A percentile compares a stretch with the other conserved stretches of the same genome.
phyloP scores from a whole-genome alignment of 345 rosid genomes.

The Zanthoxylum bungeanum region DNA sequence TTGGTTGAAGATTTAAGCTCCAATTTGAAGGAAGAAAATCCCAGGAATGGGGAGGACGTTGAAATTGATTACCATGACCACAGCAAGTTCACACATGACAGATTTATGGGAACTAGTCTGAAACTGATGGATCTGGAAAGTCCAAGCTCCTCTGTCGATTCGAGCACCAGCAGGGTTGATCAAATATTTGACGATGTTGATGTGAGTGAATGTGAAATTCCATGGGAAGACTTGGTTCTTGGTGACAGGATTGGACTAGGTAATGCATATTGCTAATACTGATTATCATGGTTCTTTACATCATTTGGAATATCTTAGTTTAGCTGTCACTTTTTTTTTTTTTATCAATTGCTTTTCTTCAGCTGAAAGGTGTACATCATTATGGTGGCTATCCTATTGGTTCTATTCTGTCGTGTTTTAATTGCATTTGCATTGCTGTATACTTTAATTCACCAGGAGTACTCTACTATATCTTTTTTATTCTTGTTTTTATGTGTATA shows the following conservation, averaged over 20 bases:
- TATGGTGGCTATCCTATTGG: not conserved
- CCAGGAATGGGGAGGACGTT: constrained; percentile 30
- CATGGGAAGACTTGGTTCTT: constrained; percentile 92
- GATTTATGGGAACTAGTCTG: constrained; percentile 45
- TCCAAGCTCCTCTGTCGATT: constrained; percentile 58
- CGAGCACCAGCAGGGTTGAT: constrained; percentile 47
- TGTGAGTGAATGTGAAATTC: constrained; percentile 94
- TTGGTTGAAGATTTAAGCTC: constrained; percentile 33
- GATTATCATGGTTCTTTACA: constrained; percentile 7
- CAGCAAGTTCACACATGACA: constrained; percentile 52
- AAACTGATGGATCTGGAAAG: constrained; percentile 65
- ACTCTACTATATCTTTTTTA: constrained; percentile 19
- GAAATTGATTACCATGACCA: constrained; percentile 46
- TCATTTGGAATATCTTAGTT: constrained; percentile 11
- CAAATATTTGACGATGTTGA: constrained; percentile 86
- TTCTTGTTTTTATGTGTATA: constrained; percentile 27
- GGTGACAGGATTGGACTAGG: constrained; percentile 99
- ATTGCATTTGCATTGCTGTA: not conserved
- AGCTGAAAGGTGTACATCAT: not conserved
- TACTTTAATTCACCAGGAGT: constrained; percentile 4
- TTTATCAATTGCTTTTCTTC: constrained; percentile 3
- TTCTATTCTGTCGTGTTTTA: constrained; percentile 3
- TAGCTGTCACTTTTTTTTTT: not conserved
- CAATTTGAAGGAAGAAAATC: constrained; percentile 34
- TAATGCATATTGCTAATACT: constrained; percentile 37